Evolutionary conservation across 2,329 filamentous ascomycete species (phyloP), one percentile per base, ranked within the genome.

Genomic region (Calycina marina): DNA sequence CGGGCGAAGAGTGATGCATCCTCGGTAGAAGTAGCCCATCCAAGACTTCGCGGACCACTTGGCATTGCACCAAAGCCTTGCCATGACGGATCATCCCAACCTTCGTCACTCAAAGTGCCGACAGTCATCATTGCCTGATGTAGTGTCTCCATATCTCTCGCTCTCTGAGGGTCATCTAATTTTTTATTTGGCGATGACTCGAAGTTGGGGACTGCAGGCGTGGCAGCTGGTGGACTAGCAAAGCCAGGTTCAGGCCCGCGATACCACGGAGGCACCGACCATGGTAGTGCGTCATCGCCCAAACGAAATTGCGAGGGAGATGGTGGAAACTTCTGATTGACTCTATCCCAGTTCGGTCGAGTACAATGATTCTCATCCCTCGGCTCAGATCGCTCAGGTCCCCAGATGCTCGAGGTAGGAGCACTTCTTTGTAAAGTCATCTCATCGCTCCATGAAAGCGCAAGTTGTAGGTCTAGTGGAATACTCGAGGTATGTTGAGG

Each of bases 81-180:
- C 44, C 42, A 46, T 28, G 36, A 43, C 43, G 40, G 46, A 8
- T 43, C 20, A 25, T 50, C 43, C 47, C 45, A 49, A 25, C 35
- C 40, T 33, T 51, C 45, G 17, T 46, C 13, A 14, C 36, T 30
- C 14, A 50, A 29, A 33, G 43, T 50, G 38, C 48, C 49, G 15
- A 52, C 48, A 5, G 49, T 51, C 49, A 52, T 50, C 49, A 52
- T 50, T 5, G 49, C 49, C 25, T 45, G 45, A 18, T 50, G 47
- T 22, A 52, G 31, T 10, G 43, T 36, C 28, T 44, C 48, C 25
- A 52, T 18, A 8, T 52, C 47, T 26, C 41, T 37, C 12, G 46
- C 42, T 10, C 46, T 34, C 20, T 44, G 42, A 13, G 49, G 46
- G 34, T 52, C 49, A 29, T 51, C 49, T 3, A 32, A 32, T 8